Base-by-base conservation (phyloP, 768 basidiomycete genomes). In the Boletus rubropictus region DNA sequence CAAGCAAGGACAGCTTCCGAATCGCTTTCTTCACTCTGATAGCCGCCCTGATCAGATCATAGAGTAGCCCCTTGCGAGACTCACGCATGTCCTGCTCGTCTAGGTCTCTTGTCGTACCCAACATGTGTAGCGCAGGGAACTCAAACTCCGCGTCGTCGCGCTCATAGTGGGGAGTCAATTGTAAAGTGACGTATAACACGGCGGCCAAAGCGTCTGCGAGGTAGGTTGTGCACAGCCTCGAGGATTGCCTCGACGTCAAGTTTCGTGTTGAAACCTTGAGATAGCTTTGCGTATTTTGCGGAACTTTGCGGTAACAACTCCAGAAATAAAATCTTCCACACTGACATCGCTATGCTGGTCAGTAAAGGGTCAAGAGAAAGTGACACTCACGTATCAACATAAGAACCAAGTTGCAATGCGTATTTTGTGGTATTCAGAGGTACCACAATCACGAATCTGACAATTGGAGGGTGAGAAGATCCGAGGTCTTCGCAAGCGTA, bases 391-490 rank as follows among this genome's bases (percentile, higher is more conserved):
- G 70, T 71, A 32, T 74, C 70, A 18, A 83, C 71, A 54, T 87
- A 87, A 12, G 72, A 65, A 42, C 71, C 66, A 9, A 89, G 71
- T 59, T 86, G 83, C 8, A 77, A 53, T 3, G 84, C 68, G 58
- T 88, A 88, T 51, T 86, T 82, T 0, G 86, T 87, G 10, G 84
- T 86, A 58, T 89, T 88, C 32, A 89, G 64, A 7, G 86, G 86
- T 10, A 89, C 52, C 28, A 87, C 65, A 37, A 85, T 69, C 6
- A n/a, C n/a, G 78, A 73, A 49, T 86, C 81, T 10, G 72, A 70
- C 12, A 86, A 41, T 20, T 84, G 72, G 12, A 89, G 69, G 7
- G 75, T 70, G 38, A 82, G 55, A 27, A 87, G 66, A 37, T 84
- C 85, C 17, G 86, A 64, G 53, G 78, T 72, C 58, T 83, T 77